Percentiles rank a stretch among this genome's conserved stretches.
Evolutionary conservation across 2,329 filamentous ascomycete species (phyloP).

Genomic region (Plenodomus biglobosus): DNA sequence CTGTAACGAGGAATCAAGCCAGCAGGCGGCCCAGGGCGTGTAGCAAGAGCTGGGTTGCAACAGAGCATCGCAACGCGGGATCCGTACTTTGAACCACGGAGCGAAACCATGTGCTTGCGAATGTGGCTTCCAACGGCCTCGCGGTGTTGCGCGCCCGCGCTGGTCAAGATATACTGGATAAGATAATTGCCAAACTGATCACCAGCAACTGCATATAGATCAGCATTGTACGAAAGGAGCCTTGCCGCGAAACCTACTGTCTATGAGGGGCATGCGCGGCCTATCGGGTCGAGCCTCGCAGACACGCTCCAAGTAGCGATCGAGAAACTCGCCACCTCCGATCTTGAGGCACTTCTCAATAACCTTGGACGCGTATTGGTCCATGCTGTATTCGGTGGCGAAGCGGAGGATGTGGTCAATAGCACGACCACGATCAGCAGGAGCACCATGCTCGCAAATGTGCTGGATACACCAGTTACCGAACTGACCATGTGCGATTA

Average conservation of each 20-base stretch:
- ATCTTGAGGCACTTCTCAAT: conserved; percentile 99
- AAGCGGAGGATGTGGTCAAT: conserved; percentile 94
- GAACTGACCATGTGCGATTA: conserved; percentile 95
- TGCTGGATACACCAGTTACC: conserved; percentile 99
- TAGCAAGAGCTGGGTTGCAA: conserved; percentile 88
- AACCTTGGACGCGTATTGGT: conserved; percentile 98
- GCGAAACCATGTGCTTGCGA: conserved; percentile 97
- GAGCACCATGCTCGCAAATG: conserved; percentile 93
- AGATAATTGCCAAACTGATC: conserved; percentile 99
- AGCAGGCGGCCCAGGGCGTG: conserved; percentile 81
- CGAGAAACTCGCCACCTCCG: conserved; percentile 83
- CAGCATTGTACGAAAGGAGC: conserved; percentile 9
- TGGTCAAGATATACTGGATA: conserved; percentile 93
- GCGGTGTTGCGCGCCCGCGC: conserved; percentile 82
- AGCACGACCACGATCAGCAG: conserved; percentile 86
- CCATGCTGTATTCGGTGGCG: conserved; percentile 95
- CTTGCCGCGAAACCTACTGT: conserved; percentile 59
- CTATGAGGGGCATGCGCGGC: conserved; percentile 93
- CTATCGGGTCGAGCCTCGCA: conserved; percentile 89
- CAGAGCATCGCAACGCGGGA: conserved; percentile 99
- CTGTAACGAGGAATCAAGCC: conserved; percentile 53
- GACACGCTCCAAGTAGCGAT: conserved; percentile 89
- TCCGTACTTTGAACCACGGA: conserved; percentile 96
- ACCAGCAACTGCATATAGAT: conserved; percentile 67
- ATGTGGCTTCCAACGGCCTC: conserved; percentile 93